Conservation (phyloP, 139 green algal genomes). For the Auxenochlorella pyrenoidosa region DNA sequence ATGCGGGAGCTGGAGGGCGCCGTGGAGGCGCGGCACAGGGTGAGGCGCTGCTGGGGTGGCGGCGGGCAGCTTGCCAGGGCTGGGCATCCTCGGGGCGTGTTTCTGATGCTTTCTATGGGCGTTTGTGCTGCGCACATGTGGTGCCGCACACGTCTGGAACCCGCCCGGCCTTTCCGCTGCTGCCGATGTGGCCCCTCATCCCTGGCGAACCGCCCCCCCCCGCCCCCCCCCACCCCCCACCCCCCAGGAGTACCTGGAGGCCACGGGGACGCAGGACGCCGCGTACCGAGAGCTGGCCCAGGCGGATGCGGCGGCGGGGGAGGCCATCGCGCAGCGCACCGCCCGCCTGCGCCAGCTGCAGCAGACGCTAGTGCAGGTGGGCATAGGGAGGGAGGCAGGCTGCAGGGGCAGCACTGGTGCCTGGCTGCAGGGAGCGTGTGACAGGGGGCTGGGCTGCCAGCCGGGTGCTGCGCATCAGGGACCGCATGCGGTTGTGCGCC, state of each 20-base stretch:
- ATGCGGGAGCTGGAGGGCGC: conserved; percentile 85
- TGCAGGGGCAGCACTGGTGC: neutral
- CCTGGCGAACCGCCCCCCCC: neutral
- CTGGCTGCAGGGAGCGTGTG: too few species aligned
- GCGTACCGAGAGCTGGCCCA: neutral
- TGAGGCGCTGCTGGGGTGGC: neutral
- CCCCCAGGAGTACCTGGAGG: conserved; percentile 6
- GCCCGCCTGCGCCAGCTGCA: conserved; percentile 18
- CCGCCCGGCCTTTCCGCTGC: too few species aligned
- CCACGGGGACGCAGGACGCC: neutral
- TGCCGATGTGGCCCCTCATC: too few species aligned
- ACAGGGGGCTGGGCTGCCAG: too few species aligned
- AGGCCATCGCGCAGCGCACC: conserved; percentile 24
- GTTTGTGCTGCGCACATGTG: too few species aligned
- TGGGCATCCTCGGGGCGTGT: too few species aligned
- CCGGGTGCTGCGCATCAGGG: too few species aligned
- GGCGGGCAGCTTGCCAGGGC: too few species aligned
- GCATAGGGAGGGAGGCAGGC: neutral
- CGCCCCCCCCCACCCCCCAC: neutral
- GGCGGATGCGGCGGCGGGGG: neutral
- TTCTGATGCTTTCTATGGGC: too few species aligned
- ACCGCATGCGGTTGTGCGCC: too few species aligned
- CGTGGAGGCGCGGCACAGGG: conserved; percentile 31
- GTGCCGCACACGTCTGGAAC: too few species aligned
- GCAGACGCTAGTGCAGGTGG: conserved; percentile 26